Conservation (phyloP, 2,329 filamentous ascomycete species). For the Aureobasidium sp. region DNA sequence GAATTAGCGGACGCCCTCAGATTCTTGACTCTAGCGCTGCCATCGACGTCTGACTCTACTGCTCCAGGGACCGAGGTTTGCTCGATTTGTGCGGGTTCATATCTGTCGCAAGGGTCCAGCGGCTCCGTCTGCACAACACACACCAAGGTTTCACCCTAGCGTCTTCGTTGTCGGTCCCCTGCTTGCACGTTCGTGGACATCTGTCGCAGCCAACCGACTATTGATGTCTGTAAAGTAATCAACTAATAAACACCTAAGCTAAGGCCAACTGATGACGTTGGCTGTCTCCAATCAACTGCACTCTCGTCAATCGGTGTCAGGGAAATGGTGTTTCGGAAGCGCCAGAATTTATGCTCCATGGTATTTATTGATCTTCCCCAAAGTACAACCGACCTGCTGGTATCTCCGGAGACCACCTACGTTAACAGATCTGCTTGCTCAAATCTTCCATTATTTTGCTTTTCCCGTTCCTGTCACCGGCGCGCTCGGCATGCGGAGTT, state of each 20-base stretch:
- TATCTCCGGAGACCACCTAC: neutral
- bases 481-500: neutral
- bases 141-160: constrained; percentile 8
- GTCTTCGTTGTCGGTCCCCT: neutral
- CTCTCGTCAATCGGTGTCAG: neutral
- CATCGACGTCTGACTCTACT: neutral
- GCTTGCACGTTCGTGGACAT: neutral
- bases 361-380: neutral
- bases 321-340: neutral
- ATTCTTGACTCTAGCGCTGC: neutral
- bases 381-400: constrained; percentile 4
- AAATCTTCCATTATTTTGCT: neutral
- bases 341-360: neutral
- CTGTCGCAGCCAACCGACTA: constrained; percentile 7
- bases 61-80: neutral
- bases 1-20: neutral
- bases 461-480: neutral
- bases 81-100: neutral
- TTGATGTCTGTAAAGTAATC: neutral
- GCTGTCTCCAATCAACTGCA: neutral
- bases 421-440: neutral
- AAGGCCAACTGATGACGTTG: neutral
- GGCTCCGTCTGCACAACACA: constrained; percentile 3
- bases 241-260: neutral
- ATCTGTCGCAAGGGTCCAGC: neutral